Base-by-base conservation (phyloP, 148 eudicot species). In the Dianthus caryophyllus region DNA sequence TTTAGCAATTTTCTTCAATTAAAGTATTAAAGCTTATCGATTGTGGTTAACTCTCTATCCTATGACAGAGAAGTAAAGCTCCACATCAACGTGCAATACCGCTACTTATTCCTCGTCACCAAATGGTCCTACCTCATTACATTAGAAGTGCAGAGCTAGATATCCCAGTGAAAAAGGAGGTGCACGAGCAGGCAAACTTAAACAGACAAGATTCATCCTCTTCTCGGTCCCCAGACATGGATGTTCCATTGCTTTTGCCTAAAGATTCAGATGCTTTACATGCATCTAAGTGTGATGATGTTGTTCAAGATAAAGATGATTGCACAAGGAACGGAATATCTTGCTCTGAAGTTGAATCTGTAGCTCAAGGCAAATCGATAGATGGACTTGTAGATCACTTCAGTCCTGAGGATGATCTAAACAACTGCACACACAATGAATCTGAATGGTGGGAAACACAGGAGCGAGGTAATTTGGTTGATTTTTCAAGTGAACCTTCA, bases 91-190 rank as follows among this genome's bases (percentile, higher is more conserved):
- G 80, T 74, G 84, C 88, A 73, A 90, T 94, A 79, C 98, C 98
- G 12, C 69, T 94, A 64, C 96, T 94, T 49, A 88, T 94, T 79
- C 98, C 98, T 64, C 92, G 82, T 72, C 97, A 94, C 39, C 92
- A 90, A 76, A 94, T 82, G 97, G 98, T 94, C 48, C 90, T 94
- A 61, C 98, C 98, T 31, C 97, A 88, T 71, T 94, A 90, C 76
- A 64, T 88, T 54, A 80, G 73, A 64, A 83, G 75, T 73, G 56
- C 63, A 62, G 96, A 75, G 63, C 69, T 69, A 26, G 79, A 84
- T 31, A 72, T 72, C 63, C 74, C 75, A 27, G 75, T 54, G 26
- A 67, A 67, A 46, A 64, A 70, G 57, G 64, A 66, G 54, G 66
- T 51, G 1, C 62, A 55, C n/a, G 65, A 72, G 38, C 68, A 41